Conservation (phyloP, 2,329 filamentous ascomycete genomes). For the Dactylonectria macrodidyma region DNA sequence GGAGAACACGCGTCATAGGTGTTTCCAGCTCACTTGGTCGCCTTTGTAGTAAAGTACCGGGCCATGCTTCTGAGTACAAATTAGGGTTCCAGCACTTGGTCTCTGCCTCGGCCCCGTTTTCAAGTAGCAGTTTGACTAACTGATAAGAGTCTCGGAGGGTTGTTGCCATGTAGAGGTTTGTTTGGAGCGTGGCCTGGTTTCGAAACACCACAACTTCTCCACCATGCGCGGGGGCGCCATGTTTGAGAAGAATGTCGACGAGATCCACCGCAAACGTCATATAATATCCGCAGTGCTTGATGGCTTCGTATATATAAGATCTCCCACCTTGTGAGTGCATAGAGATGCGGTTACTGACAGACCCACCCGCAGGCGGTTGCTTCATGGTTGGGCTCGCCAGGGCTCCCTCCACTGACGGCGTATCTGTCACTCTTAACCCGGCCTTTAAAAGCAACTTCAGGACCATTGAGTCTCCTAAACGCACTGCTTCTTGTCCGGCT, state of each 20-base stretch:
- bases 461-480: constrained; percentile 6
- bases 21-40: background rate
- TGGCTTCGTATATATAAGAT: constrained; percentile 18
- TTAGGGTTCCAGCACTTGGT: constrained; percentile 6
- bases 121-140: constrained; percentile 3
- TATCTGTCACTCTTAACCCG: constrained; percentile 17
- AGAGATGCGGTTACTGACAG: background rate
- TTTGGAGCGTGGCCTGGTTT: background rate
- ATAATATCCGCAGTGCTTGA: background rate
- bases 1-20: background rate
- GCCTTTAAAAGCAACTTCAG: constrained; percentile 23
- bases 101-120: constrained; percentile 11
- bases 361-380: background rate
- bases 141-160: background rate
- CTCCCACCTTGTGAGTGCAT: background rate
- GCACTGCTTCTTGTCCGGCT: constrained; percentile 11
- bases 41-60: background rate
- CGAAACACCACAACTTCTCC: background rate
- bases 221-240: constrained; percentile 16
- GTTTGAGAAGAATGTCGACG: constrained; percentile 4
- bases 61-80: background rate
- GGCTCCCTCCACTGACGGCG: background rate
- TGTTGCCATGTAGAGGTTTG: constrained; percentile 3
- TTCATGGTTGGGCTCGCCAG: background rate
- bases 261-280: background rate